Evolutionary conservation across 2,329 filamentous ascomycete genomes (phyloP), one percentile per base, ranked within the genome.

Genomic region (Neofusicoccum ribis): DNA sequence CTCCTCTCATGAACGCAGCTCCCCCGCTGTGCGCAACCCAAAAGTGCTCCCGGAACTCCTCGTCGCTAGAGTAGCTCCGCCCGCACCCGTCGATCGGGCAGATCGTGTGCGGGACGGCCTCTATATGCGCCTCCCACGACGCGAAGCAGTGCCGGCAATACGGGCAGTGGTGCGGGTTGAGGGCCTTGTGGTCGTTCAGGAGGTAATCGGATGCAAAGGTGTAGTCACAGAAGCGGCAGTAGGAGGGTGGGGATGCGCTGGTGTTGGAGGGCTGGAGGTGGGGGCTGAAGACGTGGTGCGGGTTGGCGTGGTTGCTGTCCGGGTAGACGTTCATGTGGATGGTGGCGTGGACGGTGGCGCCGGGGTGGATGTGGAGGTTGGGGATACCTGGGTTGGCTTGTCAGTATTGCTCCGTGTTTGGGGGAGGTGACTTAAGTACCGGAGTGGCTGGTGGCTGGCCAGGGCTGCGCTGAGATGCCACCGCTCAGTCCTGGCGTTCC

Each of bases 151-250:
- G 37, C 3, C 54, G 54, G 27, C 54, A 59, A 6, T 39, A 41
- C 20, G 54, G n/a, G 39, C 54, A 59, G 23, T 59, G 54, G 14
- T 44, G 54, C 20, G 20, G 12, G 54, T 59, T 59, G 54, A 37
- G 54, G 23, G 4, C 17, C 20, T 31, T 41, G 39, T 59, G 54
- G 6, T 27, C 39, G 39, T 23, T 14, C 6, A 59, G 27, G 23
- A 59, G 39, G 39, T 44, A 44, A 14, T 41, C 14, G 15, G 39
- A 11, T 7, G 23, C 14, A 39, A 59, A 59, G 41, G 37, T 37
- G 54, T 59, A n/a, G 41, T 59, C 54, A 39, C 54, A 59, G 54
- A 31, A 39, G 39, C 17, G 23, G 54, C 54, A 59, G 34, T 59
- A 39, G 15, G 52, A 14, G 37, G 15, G 20, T 11, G 27, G 17